Conservation (phyloP, 805 yeast species). For the Torulaspora gathmanii region DNA sequence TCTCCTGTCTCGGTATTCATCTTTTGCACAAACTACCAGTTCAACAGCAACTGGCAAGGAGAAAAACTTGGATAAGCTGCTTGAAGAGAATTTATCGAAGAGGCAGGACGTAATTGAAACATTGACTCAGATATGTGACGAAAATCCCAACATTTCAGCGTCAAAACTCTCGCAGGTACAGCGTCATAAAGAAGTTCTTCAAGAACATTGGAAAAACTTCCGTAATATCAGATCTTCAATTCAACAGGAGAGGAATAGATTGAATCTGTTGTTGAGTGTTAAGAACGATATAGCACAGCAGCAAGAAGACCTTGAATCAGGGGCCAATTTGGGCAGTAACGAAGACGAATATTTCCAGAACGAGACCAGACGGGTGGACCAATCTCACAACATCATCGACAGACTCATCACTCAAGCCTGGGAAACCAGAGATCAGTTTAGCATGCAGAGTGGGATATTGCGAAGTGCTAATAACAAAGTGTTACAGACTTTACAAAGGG, state of each 20-base stretch:
- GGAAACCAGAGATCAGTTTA: conserved; percentile 81
- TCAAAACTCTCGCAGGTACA: conserved; percentile 75
- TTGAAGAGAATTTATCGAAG: conserved; percentile 49
- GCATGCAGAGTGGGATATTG: conserved; percentile 63
- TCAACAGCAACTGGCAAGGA: conserved; percentile 49
- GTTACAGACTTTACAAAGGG: conserved; percentile 53
- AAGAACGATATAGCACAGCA: conserved; percentile 74
- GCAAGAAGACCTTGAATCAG: conserved; percentile 31
- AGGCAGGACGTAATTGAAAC: conserved; percentile 52
- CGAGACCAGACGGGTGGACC: conserved; percentile 69
- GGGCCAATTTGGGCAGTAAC: conserved; percentile 25
- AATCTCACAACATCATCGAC: conserved; percentile 72
- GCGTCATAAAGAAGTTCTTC: conserved; percentile 72
- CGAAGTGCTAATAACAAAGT: conserved; percentile 60
- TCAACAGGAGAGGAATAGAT: conserved; percentile 68
- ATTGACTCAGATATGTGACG: conserved; percentile 51
- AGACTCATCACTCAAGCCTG: conserved; percentile 76
- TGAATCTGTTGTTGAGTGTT: conserved; percentile 69
- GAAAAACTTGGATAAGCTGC: conserved; percentile 39
- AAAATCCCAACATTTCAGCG: conserved; percentile 55
- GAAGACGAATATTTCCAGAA: conserved; percentile 73
- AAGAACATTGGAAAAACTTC: conserved; percentile 64
- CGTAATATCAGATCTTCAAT: conserved; percentile 53
- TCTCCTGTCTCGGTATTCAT: conserved; percentile 49
- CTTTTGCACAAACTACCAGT: conserved; percentile 49